Percentiles rank a stretch among this genome's conserved stretches.
phyloP scores from a whole-genome alignment of 768 basidiomycete species.

The Favolaschia claudopus region DNA sequence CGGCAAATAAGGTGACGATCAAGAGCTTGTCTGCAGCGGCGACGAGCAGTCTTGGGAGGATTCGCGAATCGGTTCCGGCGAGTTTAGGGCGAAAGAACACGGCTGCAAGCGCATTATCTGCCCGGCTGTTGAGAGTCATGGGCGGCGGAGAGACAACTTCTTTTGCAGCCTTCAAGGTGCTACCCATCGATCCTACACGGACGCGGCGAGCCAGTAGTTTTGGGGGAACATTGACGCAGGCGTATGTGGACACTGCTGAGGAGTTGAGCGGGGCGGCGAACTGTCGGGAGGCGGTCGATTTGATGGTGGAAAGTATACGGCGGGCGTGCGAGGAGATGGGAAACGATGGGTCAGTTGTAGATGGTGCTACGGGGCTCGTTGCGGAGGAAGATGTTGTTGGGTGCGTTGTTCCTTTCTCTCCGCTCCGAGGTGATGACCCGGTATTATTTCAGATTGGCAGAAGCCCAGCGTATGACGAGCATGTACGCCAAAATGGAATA shows the following conservation, averaged over 20 bases:
- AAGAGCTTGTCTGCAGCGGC: constrained; percentile 25
- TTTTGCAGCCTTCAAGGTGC: constrained; percentile 81
- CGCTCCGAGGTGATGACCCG: constrained; percentile 11
- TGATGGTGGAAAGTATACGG: constrained; percentile 75
- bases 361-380: constrained; percentile 51
- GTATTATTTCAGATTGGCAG: constrained; percentile 63
- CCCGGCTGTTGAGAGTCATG: constrained; percentile 43
- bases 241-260: constrained; percentile 64
- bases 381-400: constrained; percentile 80
- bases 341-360: constrained; percentile 49
- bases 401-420: constrained; percentile 47
- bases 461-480: constrained; percentile 86
- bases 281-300: constrained; percentile 79
- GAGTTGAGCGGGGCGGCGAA: constrained; percentile 67
- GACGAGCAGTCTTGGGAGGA: constrained; percentile 23
- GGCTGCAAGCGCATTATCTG: constrained; percentile 37
- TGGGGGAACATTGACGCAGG: constrained; percentile 42
- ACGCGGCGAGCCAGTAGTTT: constrained; percentile 55
- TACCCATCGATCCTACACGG: constrained; percentile 74
- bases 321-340: constrained; percentile 69
- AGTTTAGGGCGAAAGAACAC: constrained; percentile 17
- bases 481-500: constrained; percentile 94
- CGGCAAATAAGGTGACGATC: constrained; percentile 18
- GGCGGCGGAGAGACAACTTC: constrained; percentile 35
- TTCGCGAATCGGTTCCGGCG: constrained; percentile 9